These are phyloP conservation scores for Puccinia hordei DNA, from an alignment of 1,284 basidiomycete species.

Conservation along the genomic window DNA sequence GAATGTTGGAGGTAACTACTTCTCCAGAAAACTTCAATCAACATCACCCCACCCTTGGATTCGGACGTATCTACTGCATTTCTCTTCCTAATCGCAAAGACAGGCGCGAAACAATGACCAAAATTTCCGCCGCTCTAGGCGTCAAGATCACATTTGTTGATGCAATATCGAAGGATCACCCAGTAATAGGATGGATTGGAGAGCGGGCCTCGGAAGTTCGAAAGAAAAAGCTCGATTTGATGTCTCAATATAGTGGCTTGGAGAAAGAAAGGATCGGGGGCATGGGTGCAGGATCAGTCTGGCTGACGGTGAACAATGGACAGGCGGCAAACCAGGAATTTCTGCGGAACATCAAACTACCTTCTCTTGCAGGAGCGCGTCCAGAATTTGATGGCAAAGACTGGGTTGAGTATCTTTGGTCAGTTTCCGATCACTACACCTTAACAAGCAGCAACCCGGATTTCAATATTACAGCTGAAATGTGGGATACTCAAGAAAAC, in stretches of 20 bases:
- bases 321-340: not conserved
- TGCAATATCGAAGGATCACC: slow-evolving; percentile 53
- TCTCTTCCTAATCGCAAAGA: slow-evolving; percentile 66
- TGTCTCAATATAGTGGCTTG: slow-evolving; percentile 51
- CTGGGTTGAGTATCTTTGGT: slow-evolving; percentile 52
- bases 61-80: slow-evolving; percentile 65
- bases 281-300: slow-evolving; percentile 50
- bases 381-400: slow-evolving; percentile 44
- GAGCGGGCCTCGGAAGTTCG: slow-evolving; percentile 55
- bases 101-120: slow-evolving; percentile 66
- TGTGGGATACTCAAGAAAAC: slow-evolving; percentile 55
- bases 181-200: slow-evolving; percentile 56
- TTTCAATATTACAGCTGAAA: slow-evolving; percentile 40
- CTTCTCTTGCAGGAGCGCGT: slow-evolving; percentile 12
- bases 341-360: slow-evolving; percentile 28
- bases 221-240: slow-evolving; percentile 50
- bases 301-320: slow-evolving; percentile 51
- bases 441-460: slow-evolving; percentile 50
- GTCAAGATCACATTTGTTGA: slow-evolving; percentile 56
- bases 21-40: slow-evolving; percentile 51
- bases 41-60: slow-evolving; percentile 54
- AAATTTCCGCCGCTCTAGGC: slow-evolving; percentile 63
- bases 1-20: slow-evolving; percentile 52
- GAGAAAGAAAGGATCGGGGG: slow-evolving; percentile 52
- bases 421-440: slow-evolving; percentile 49